These are phyloP conservation scores for Gliomastix tumulicola DNA, from an alignment of 2,329 filamentous ascomycete genomes.

Conservation along the genomic window DNA sequence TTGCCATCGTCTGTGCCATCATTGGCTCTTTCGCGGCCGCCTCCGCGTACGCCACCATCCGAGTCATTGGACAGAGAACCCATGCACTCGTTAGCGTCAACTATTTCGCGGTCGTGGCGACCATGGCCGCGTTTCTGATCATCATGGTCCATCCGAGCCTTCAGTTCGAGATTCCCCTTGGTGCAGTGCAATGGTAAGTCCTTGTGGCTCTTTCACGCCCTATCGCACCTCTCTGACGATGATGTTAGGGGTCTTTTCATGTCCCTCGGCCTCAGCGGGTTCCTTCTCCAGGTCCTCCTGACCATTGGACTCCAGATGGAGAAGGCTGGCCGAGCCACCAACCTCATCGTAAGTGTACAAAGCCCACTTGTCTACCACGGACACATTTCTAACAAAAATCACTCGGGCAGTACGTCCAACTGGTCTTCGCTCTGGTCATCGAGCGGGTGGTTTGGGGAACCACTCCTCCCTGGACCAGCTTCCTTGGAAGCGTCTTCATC, in stretches of 20 bases:
- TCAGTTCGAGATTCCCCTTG: conserved; percentile 25
- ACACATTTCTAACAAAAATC: no score
- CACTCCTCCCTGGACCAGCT: conserved; percentile 26
- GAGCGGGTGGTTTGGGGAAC: conserved; percentile 35
- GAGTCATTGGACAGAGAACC: conserved; percentile 66
- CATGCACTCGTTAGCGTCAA: conserved; percentile 74
- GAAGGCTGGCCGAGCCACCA: conserved; percentile 33
- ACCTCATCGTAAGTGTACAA: conserved; percentile 16
- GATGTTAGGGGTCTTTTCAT: conserved; percentile 50
- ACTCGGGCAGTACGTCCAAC: conserved; percentile 24
- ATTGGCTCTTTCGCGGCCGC: conserved; percentile 64
- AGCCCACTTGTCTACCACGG: neutral
- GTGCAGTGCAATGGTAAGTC: conserved; percentile 15
- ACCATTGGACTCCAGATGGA: conserved; percentile 67
- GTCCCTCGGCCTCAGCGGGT: conserved; percentile 61
- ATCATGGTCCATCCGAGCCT: conserved; percentile 40
- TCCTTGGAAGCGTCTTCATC: conserved; percentile 29
- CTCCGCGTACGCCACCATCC: conserved; percentile 64
- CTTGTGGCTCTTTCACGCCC: conserved; percentile 2
- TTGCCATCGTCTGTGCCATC: conserved; percentile 59
- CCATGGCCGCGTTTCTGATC: conserved; percentile 54
- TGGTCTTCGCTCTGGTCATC: conserved; percentile 26
- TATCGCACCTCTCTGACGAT: neutral
- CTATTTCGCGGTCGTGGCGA: conserved; percentile 66
- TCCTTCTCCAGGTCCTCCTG: conserved; percentile 71